Base-by-base conservation (phyloP, 139 green algal genomes). In the Trebouxia sp. region DNA sequence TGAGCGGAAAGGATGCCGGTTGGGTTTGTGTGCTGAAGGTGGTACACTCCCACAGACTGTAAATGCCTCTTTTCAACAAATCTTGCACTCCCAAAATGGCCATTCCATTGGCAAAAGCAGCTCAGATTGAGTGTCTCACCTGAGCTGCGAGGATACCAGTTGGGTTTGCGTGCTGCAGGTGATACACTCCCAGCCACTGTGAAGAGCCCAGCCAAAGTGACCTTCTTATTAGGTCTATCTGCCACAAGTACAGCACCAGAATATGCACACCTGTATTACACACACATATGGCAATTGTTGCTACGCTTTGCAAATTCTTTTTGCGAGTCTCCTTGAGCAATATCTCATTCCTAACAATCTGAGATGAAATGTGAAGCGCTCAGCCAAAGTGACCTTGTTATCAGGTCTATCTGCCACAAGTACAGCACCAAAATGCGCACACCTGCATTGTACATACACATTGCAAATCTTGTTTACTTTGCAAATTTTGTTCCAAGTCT, bases 201-300 rank as follows among this genome's bases (percentile, higher is more conserved):
- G 83, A 76, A 9, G 75, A 24, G 6, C 51, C n/a, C 26, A 56
- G 37, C 45, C 84, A 58, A 12, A 42, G 24, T 1, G 24, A 9
- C 45, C 43, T 50, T 12, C 76, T 10, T 17, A 79, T 39, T 26
- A 79, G 45, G 11, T 50, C 35, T 5, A 82, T 76, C 76, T 87
- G 83, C 83, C 83, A 87, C 30, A 84, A 26, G 55, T 87, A 87
- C n/a, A 87, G 35, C 48, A 48, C 9, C 17, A 78, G 5, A 26
- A 87, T 38, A 38, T 83, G 81, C 17, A 66, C 37, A 41, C 58
- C 81, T 85, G 81, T 70, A 78, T 6, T 6, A 38, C 5, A 47
- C 26, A 5, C 8, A 53, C 26, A 14, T 53, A 10, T 35, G 28
- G 9, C 28, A 20, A 53, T 1, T 39, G 1, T 37, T 45, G 69